Evolutionary conservation across 2,329 filamentous ascomycete genomes (phyloP), one percentile per base, ranked within the genome.

Genomic region (Lachnellula subtilissima): DNA sequence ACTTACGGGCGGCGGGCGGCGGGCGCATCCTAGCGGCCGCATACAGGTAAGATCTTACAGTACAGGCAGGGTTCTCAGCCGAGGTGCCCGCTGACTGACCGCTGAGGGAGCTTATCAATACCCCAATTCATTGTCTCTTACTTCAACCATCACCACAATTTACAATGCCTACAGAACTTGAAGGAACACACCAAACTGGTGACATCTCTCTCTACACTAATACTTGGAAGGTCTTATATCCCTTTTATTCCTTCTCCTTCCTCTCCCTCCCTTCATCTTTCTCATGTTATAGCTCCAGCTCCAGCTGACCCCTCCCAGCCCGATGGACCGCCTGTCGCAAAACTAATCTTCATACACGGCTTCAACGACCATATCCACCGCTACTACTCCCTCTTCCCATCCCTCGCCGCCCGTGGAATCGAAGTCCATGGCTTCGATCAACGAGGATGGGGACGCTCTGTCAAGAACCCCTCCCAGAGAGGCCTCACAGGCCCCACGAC

Each of bases 301-400:
- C 59, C 32, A 58, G 22, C 36, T 43, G 51, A 53, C 11, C 25
- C 25, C 25, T 25, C 48, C 3, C 53, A 70, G 68, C 65, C 68
- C 7, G 64, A 67, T 37, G 59, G 47, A 14, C 55, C 64, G 2
- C 54, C 65, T 54, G 82, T 80, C 66, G 91, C 91, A 37, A 88
- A 88, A 63, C 72, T 96, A 50, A 78, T 94, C 65, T 88, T 95
- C 72, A 76, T 97, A 61, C 92, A 97, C 74, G 92, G 92, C 66
- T 97, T 92, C 78, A 91, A 85, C 71, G 92, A 96, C 72, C 90
- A 95, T 72, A 76, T 88, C 71, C 85, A 88, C 72, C 82, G 84
- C 56, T 95, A 96, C 75, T 81, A 85, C 68, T 78, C 80, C 54
- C 81, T 96, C 67, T 93, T 94, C 73, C 79, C 84, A 5, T 75